Base-by-base conservation (phyloP, 805 yeast species). In the Myxozyma nipponensis region DNA sequence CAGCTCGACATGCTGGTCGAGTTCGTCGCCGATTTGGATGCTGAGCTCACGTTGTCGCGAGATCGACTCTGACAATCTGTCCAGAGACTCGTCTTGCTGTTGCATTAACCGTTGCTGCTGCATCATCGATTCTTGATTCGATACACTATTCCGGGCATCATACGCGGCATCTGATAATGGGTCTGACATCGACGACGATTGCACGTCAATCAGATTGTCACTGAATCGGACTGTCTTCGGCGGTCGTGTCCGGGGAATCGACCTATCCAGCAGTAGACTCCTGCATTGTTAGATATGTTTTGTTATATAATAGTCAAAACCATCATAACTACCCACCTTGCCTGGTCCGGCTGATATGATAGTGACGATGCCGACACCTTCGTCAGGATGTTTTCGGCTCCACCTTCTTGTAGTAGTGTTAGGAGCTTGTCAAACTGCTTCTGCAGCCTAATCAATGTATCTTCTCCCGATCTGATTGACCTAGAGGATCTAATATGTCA, bases 61-160 rank as follows among this genome's bases (percentile, higher is more conserved):
- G 4, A 72, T 71, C 23, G 70, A 66, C 22, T 47, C 43, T 1
- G 72, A 60, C 26, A 72, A 65, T 15, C 61, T 46, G 37, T 66
- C 71, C 17, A 72, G 62, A 17, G 70, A 65, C 28, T 60, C 61
- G 52, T 72, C 75, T 51, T 72, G 75, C 34, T 68, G 66, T n/a
- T 57, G 60, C 61, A 69, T 57, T 22, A 60, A 48, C 42, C 63
- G 62, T 44, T 63, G 66, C 52, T 65, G 66, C 46, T 46, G 54
- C 45, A 59, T 52, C 46, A 62, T 28, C 24, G 52, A 40, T 41
- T 52, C 39, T 42, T 50, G 30, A 36, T 50, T 56, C 35, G 38
- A 24, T 19, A 35, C 46, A 24, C 45, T 43, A 26, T 55, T 51
- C 21, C 59, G 47, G 3, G 51, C 57, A 24, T 53, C 56, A 24